Evolutionary conservation across 225 moss, liverwort and hornwort genomes (phyloP).

Genomic region (Pseudoscleropodium purum): DNA sequence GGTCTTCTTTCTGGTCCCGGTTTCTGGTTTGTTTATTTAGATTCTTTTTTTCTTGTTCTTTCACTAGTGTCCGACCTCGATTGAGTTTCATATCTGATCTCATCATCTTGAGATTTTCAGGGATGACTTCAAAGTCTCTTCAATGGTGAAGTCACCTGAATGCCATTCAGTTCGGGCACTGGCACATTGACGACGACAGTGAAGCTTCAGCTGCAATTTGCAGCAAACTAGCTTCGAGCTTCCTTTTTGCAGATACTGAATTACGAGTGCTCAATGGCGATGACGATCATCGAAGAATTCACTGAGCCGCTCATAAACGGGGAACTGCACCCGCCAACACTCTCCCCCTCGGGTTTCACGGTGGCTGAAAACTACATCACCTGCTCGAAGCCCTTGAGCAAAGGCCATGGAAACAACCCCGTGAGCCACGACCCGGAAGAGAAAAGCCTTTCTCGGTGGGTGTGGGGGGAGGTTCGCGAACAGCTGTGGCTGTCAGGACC

Average conservation of each 20-base stretch:
- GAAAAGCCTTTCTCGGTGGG: neutral
- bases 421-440: conserved; percentile 9
- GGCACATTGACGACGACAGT: neutral
- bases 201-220: neutral
- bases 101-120: neutral
- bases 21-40: neutral
- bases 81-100: neutral
- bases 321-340: neutral
- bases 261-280: neutral
- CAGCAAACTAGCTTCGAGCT: neutral
- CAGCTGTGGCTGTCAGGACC: conserved; percentile 29
- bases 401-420: conserved; percentile 6
- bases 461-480: conserved; percentile 25
- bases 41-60: neutral
- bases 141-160: neutral
- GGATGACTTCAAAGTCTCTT: neutral
- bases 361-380: neutral
- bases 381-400: neutral
- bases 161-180: neutral
- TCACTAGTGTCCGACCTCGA: neutral
- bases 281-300: conserved; percentile 16
- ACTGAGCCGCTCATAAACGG: conserved; percentile 12
- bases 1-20: neutral
- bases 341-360: neutral
- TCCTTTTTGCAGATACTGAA: neutral